Evolutionary conservation across 768 basidiomycete genomes (phyloP), one percentile per base, ranked within the genome.

Genomic region (Tricholoma furcatifolium): DNA sequence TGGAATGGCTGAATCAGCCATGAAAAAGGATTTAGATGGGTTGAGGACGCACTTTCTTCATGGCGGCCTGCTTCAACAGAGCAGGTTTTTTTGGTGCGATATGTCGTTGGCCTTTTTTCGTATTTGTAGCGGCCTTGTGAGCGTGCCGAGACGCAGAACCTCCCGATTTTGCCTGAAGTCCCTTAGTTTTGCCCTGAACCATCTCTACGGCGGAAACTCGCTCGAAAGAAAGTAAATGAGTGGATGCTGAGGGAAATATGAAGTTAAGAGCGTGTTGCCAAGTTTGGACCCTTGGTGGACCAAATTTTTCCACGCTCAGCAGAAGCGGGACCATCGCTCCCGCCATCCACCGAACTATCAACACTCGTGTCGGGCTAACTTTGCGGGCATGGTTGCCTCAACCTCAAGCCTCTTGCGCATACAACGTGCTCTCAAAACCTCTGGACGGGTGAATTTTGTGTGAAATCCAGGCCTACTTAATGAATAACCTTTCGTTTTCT

Each of bases 141-240:
- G 83, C 78, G 46, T 83, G 83, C 31, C 86, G 76, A 51, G 77
- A 68, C 18, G 76, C 79, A 6, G 82, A 67, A 3, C 74, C 43
- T 6, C 27, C 27, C 27, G 57, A 65, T 66, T 86, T 89, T 14
- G 67, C 67, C 56, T 81, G 74, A 7, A 90, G 73, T n/a, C 86
- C 86, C 68, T 93, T 94, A n/a, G 84, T 83, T 59, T 83, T 84
- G 51, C 92, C 92, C 76, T 95, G 93, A 9, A 83, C 89, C 92
- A 94, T 51, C 54, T 51, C 43, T 40, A 36, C 31, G 32, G 32
- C 34, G 52, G 39, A 20, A 42, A 31, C 36, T 6, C 30, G 27
- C 23, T 38, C 12, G 32, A 41, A 20, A 53, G 42, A 38, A 50
- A 49, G 17, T 23, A 43, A 31, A 14, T 12, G 40, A 38, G 55